Evolutionary conservation across 83 land plant genomes (phyloP).

Genomic region (Picea abies): DNA sequence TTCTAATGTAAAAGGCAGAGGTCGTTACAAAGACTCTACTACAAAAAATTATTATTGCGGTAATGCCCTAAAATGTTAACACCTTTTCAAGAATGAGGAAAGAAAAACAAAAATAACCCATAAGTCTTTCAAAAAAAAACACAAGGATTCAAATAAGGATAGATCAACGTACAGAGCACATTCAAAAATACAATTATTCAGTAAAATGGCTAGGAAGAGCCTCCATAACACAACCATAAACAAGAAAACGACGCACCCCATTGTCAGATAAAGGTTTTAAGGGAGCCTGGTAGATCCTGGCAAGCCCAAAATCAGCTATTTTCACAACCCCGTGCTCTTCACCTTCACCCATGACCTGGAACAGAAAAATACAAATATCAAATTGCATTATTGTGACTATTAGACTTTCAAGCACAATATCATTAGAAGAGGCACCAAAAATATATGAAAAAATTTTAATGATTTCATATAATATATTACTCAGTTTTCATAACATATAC

Average conservation of each 20-base stretch:
- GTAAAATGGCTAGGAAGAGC: neutral
- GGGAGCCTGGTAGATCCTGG: conserved; percentile 94
- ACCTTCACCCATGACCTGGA: conserved; percentile 95
- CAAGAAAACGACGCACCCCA: conserved; percentile 51
- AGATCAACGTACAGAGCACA: neutral
- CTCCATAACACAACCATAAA: neutral
- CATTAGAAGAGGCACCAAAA: neutral
- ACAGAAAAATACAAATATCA: neutral
- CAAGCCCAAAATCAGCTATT: conserved; percentile 98
- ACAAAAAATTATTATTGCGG: neutral
- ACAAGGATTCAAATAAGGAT: neutral
- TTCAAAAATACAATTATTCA: conserved; percentile 6
- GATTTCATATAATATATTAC: neutral
- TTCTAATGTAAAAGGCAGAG: neutral
- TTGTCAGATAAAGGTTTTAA: conserved; percentile 88
- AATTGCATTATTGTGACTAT: neutral
- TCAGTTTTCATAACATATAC: neutral
- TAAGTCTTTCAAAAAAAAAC: neutral
- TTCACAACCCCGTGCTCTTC: conserved; percentile 98
- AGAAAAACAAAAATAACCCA: neutral
- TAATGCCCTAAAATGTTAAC: neutral
- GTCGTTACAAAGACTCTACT: neutral
- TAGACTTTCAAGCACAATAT: neutral
- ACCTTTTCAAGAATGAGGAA: neutral
- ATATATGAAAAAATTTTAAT: neutral